phyloP scores from a whole-genome alignment of 805 yeast species.

The Vanderwaltozyma polyspora region DNA sequence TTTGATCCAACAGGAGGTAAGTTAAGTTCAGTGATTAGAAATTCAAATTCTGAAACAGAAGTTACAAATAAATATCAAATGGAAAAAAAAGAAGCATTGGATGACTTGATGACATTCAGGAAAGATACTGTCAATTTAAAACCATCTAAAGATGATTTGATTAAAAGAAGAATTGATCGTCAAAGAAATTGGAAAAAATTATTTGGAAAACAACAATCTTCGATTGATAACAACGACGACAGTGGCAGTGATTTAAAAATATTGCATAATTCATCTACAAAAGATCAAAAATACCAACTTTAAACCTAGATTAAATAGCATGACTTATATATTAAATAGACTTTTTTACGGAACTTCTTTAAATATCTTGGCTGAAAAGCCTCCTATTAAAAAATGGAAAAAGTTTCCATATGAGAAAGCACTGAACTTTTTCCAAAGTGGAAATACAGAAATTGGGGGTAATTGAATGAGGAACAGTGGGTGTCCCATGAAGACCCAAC shows the following conservation, averaged over 20 bases:
- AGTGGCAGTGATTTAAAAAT: conserved; percentile 27
- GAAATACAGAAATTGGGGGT: too few relatives aligned
- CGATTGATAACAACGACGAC: conserved; percentile 4
- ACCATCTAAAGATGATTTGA: conserved; percentile 23
- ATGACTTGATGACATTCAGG: conserved; percentile 24
- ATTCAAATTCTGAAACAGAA: conserved; percentile 5
- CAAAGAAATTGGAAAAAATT: conserved; percentile 22
- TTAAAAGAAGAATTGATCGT: conserved; percentile 20
- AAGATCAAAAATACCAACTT: too few relatives aligned
- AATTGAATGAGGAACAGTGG: not conserved
- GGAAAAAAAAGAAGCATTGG: conserved; percentile 14
- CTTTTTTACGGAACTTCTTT: too few relatives aligned
- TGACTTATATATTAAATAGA: too few relatives aligned
- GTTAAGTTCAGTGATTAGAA: conserved; percentile 11
- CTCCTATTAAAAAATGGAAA: not conserved
- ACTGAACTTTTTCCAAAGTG: too few relatives aligned
- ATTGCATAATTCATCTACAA: too few relatives aligned
- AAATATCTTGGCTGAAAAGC: too few relatives aligned
- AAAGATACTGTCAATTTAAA: conserved; percentile 27
- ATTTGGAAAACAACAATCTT: conserved; percentile 9
- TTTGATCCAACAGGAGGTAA: conserved; percentile 39
- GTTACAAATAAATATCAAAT: conserved; percentile 5
- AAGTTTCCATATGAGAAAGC: not conserved
- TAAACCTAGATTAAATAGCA: too few relatives aligned
- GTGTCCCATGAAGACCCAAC: not conserved